Base-by-base conservation (phyloP, 1,139 yeast species). In the Spathaspora jeffriesii region DNA sequence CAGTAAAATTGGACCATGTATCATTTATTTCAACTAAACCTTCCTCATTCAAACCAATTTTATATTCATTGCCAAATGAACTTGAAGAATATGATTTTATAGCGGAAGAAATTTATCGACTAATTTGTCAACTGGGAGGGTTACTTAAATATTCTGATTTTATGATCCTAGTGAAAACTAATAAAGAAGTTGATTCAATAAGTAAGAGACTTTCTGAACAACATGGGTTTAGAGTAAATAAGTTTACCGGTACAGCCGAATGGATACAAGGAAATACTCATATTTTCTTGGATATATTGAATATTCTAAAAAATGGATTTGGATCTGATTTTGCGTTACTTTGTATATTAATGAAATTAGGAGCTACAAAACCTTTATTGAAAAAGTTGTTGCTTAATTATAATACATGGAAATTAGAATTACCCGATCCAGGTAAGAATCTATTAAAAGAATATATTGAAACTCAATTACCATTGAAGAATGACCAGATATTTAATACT, bases 201-300 rank as follows among this genome's bases (percentile, higher is more conserved):
- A 68, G 70, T n/a, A 62, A 67, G 7, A 62, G 67, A 28, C 64
- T 85, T 37, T 32, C 47, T 5, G 62, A 67, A 8, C 56, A 61
- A 10, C 73, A 68, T 52, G 82, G 81, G 0, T 60, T 81, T 6
- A 67, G 71, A 4, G 64, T 70, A 38, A 68, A 71, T 44, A 76
- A 75, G 50, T 65, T 82, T 30, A 70, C 78, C 1, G 68, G 78
- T 23, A 67, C 76, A 1, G 79, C 81, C 3, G 65, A 71, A 11
- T 85, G 91, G 91, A 56, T 76, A 10, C 68, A 71, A 5, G 73
- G 82, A 15, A 69, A 73, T 27, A 66, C 82, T 0, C 81, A 78
- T 49, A 61, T 78, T 36, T 62, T 84, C 11, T 56, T 84, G 18
- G 81, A 82, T 49, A 63, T 83, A 21, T 57, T 84, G 47, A 75